Evolutionary conservation across 1,284 basidiomycete genomes (phyloP).

Genomic region (Boletus albobrunnescens): DNA sequence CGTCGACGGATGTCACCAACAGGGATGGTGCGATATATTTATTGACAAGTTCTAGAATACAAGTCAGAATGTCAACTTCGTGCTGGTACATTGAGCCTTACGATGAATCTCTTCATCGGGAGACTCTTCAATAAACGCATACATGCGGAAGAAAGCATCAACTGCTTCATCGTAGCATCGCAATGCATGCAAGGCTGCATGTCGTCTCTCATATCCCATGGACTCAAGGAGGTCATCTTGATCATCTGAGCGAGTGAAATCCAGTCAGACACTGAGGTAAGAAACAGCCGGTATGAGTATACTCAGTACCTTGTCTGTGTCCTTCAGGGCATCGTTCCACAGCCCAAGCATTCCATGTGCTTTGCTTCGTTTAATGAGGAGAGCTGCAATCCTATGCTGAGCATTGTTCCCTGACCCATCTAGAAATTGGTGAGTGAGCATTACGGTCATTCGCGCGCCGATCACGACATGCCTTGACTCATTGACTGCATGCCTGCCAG

Average conservation of each 20-base stretch:
- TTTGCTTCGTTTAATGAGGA: too few relatives aligned
- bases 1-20: neutral
- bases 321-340: too few relatives aligned
- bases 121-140: slow-evolving; percentile 1
- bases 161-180: slow-evolving; percentile 8
- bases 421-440: too few relatives aligned
- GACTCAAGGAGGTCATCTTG: neutral
- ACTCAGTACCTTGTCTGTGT: too few relatives aligned
- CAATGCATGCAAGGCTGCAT: slow-evolving; percentile 4
- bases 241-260: neutral
- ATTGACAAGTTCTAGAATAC: neutral
- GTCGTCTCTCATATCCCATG: slow-evolving; percentile 5
- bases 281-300: too few relatives aligned
- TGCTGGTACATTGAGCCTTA: neutral
- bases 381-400: too few relatives aligned
- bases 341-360: too few relatives aligned
- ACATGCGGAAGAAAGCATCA: neutral
- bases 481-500: too few relatives aligned
- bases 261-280: neutral
- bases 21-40: neutral
- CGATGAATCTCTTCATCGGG: neutral
- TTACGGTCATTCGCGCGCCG: too few relatives aligned
- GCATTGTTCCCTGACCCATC: too few relatives aligned
- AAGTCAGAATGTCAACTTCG: neutral
- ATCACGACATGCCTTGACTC: too few relatives aligned